Percentiles rank a stretch among this genome's conserved stretches.
Evolutionary conservation across 1,284 basidiomycete species (phyloP).

Genomic region (Rhodotorula sp.): DNA sequence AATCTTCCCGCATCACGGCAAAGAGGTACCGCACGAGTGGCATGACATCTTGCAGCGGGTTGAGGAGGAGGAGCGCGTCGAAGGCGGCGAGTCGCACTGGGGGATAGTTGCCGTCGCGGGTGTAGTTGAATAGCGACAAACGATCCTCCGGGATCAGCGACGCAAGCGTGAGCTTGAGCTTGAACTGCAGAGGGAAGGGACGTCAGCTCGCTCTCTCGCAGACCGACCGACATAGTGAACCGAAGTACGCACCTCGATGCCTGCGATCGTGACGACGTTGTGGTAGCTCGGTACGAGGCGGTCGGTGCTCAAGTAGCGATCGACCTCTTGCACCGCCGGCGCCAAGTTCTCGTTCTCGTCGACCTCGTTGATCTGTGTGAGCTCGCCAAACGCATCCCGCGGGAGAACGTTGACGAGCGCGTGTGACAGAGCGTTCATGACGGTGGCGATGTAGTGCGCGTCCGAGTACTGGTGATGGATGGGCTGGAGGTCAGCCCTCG

Average conservation of each 20-base stretch:
- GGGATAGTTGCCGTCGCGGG: conserved; percentile 90
- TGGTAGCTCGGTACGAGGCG: conserved; percentile 90
- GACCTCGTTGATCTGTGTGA: conserved; percentile 55
- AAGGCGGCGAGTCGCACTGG: conserved; percentile 90
- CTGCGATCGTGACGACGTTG: conserved; percentile 88
- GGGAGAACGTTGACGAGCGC: conserved; percentile 63
- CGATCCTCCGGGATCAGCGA: conserved; percentile 79
- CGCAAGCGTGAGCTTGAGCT: conserved; percentile 74
- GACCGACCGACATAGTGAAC: rapidly evolving
- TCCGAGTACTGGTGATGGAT: conserved; percentile 69
- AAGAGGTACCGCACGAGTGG: conserved; percentile 82
- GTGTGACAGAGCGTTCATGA: conserved; percentile 78
- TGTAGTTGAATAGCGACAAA: conserved; percentile 79
- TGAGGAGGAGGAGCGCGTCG: conserved; percentile 86
- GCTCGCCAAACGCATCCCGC: conserved; percentile 37
- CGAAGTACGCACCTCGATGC: conserved; percentile 68
- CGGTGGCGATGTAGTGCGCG: conserved; percentile 82
- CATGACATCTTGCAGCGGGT: conserved; percentile 59
- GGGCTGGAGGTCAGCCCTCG: conserved; percentile 5
- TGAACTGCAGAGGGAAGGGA: conserved; percentile 59
- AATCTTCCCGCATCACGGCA: conserved; percentile 82
- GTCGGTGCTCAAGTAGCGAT: conserved; percentile 91
- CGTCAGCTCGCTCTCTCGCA: background rate
- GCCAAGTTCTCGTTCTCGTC: conserved; percentile 68
- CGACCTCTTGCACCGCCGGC: conserved; percentile 74